These are phyloP conservation scores for Lentinus tigrinus DNA, from an alignment of 768 basidiomycete genomes.

Conservation along the genomic window DNA sequence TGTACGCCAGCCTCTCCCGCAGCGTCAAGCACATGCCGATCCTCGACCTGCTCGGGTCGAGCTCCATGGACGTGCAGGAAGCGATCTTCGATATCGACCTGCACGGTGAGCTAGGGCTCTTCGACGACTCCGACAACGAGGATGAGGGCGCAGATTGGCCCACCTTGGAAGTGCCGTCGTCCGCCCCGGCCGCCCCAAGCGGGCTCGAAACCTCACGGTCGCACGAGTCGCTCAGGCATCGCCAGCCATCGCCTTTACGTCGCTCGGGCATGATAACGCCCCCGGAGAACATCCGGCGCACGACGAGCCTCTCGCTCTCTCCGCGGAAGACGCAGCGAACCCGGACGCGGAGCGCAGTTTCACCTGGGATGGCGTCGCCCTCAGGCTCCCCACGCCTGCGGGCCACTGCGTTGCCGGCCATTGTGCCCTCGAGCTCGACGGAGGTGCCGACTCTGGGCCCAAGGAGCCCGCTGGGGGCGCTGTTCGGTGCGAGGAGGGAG, in stretches of 20 bases:
- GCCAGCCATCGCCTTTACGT: conserved; percentile 1
- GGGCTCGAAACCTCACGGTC: conserved; percentile 9
- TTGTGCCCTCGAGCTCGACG: conserved; percentile 19
- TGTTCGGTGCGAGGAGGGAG: conserved; percentile 37
- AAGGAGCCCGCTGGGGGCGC: conserved; percentile 48
- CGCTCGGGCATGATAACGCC: not conserved
- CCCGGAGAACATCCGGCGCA: conserved; percentile 13
- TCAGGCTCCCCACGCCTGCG: conserved; percentile 24
- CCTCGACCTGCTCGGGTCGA: conserved; percentile 73
- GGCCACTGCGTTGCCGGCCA: conserved; percentile 27
- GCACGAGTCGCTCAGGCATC: conserved; percentile 9
- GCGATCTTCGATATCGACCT: conserved; percentile 77
- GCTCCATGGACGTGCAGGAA: conserved; percentile 65
- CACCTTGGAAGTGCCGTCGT: not conserved
- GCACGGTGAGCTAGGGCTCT: conserved; percentile 44
- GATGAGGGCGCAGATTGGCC: conserved; percentile 4
- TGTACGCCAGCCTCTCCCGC: conserved; percentile 68
- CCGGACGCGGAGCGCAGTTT: conserved; percentile 16
- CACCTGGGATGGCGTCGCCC: conserved; percentile 14
- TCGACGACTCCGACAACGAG: conserved; percentile 51
- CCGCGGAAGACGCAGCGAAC: conserved; percentile 12
- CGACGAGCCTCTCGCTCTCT: conserved; percentile 24
- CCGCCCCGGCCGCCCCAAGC: conserved; percentile 6
- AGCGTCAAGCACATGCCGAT: conserved; percentile 73
- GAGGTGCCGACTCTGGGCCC: conserved; percentile 27